Conservation (phyloP, 148 eudicot genomes). For the Silene conica region DNA sequence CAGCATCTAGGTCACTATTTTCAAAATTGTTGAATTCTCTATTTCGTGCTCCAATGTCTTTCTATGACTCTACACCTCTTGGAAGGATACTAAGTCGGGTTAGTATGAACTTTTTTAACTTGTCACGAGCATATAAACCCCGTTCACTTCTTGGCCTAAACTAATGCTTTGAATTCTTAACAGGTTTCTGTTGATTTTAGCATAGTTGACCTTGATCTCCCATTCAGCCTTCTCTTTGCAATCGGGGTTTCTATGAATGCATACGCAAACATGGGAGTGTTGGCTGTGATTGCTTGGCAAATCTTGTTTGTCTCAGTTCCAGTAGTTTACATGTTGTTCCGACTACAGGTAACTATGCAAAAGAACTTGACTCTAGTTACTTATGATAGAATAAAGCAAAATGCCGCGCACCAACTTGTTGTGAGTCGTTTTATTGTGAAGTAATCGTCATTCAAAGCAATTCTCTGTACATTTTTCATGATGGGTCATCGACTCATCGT, state of each 20-base stretch:
- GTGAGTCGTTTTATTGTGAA: too few species aligned
- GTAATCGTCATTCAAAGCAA: too few species aligned
- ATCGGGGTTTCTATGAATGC: constrained; percentile 56
- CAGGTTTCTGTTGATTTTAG: constrained; percentile 86
- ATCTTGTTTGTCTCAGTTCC: constrained; percentile 81
- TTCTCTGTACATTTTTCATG: too few species aligned
- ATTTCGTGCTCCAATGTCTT: constrained; percentile 90
- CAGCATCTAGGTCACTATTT: constrained; percentile 67
- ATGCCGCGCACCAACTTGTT: too few species aligned
- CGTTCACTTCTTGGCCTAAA: not conserved
- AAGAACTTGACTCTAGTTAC: not conserved
- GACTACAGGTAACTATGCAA: constrained; percentile 55
- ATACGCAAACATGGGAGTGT: constrained; percentile 55
- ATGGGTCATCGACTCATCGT: too few species aligned
- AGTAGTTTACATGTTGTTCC: constrained; percentile 55
- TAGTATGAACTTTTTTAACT: constrained; percentile 13
- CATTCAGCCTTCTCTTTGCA: constrained; percentile 56
- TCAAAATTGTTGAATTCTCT: constrained; percentile 68
- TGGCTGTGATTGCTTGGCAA: constrained; percentile 85
- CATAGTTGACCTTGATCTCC: constrained; percentile 76
- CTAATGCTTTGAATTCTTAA: not conserved
- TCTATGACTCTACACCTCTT: constrained; percentile 92
- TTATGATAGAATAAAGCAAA: too few species aligned
- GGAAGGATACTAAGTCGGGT: constrained; percentile 92
- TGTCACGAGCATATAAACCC: constrained; percentile 3